Evolutionary conservation across 345 rosid species (phyloP).

Genomic region (Lagerstroemia speciosa): DNA sequence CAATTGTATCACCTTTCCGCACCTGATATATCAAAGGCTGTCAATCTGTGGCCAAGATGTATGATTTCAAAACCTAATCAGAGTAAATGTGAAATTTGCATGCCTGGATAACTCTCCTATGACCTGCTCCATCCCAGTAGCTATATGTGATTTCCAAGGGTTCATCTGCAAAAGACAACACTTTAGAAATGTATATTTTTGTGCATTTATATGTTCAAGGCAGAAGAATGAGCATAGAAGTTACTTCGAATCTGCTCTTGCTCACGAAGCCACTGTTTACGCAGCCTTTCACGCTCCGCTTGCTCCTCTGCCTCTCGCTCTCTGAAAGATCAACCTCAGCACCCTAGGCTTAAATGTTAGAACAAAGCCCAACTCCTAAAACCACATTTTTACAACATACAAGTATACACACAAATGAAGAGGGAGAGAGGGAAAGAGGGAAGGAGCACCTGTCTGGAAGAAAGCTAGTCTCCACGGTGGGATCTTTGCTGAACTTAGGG

Average conservation of each 20-base stretch:
- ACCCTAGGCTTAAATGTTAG: slow-evolving; percentile 55
- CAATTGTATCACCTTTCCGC: slow-evolving; percentile 83
- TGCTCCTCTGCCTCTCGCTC: slow-evolving; percentile 99
- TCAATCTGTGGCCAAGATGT: not conserved
- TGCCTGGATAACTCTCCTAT: slow-evolving; percentile 84
- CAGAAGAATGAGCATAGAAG: not conserved
- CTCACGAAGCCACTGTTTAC: slow-evolving; percentile 74
- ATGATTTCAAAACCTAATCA: slow-evolving; percentile 5
- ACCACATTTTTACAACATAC: not conserved
- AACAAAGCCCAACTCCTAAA: slow-evolving; percentile 14
- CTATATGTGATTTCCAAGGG: slow-evolving; percentile 95
- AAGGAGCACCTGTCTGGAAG: slow-evolving; percentile 85
- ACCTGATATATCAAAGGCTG: slow-evolving; percentile 25
- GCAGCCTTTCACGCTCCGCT: slow-evolving; percentile 96
- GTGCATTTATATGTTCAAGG: not conserved
- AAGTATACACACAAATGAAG: not conserved
- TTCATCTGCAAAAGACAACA: slow-evolving; percentile 47
- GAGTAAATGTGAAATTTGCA: slow-evolving; percentile 14
- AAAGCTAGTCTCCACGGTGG: slow-evolving; percentile 91
- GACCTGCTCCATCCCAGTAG: slow-evolving; percentile 99
- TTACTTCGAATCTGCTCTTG: slow-evolving; percentile 91
- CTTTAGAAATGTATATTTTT: not conserved
- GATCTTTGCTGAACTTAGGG: slow-evolving; percentile 89
- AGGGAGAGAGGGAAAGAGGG: slow-evolving; percentile 10
- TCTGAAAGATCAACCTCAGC: slow-evolving; percentile 89